Conservation (phyloP, 805 yeast genomes). For the Ogataea angusta region DNA sequence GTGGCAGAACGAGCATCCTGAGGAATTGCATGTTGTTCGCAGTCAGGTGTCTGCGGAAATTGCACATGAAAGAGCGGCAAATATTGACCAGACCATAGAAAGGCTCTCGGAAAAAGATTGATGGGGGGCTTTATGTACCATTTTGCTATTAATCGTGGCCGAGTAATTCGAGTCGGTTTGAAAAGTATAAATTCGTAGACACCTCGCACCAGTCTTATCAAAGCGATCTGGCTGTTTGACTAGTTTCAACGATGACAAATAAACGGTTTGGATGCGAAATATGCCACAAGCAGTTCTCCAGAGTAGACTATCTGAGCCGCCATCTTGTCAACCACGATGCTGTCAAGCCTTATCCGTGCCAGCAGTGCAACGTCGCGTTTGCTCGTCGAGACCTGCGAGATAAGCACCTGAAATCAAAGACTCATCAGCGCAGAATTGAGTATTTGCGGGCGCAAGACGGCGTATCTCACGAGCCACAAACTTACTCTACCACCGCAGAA, state of each 20-base stretch:
- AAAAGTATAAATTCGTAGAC: background rate
- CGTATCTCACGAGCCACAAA: background rate
- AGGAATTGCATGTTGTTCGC: slow-evolving; percentile 68
- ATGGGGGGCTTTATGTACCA: background rate
- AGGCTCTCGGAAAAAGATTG: background rate
- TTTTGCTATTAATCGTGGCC: too few relatives aligned
- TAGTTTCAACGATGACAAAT: background rate
- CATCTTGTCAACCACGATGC: slow-evolving; percentile 32
- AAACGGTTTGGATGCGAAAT: slow-evolving; percentile 10
- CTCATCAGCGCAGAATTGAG: slow-evolving; percentile 19
- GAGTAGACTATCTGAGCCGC: slow-evolving; percentile 29
- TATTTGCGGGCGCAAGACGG: slow-evolving; percentile 5
- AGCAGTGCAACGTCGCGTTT: slow-evolving; percentile 26
- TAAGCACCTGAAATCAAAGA: slow-evolving; percentile 29
- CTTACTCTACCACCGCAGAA: background rate
- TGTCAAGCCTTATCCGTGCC: slow-evolving; percentile 30
- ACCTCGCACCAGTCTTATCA: slow-evolving; percentile 6
- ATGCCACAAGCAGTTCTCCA: slow-evolving; percentile 11
- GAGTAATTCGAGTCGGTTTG: background rate
- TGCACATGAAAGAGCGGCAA: slow-evolving; percentile 23
- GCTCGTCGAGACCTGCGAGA: slow-evolving; percentile 34
- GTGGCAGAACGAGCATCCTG: slow-evolving; percentile 77
- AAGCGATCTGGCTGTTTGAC: background rate
- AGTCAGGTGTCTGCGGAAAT: slow-evolving; percentile 53
- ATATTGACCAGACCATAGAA: slow-evolving; percentile 12